Percentiles rank a stretch among this genome's conserved stretches.
Conservation (phyloP, 495 filamentous ascomycete genomes). For the Lentithecium fluviatile region DNA sequence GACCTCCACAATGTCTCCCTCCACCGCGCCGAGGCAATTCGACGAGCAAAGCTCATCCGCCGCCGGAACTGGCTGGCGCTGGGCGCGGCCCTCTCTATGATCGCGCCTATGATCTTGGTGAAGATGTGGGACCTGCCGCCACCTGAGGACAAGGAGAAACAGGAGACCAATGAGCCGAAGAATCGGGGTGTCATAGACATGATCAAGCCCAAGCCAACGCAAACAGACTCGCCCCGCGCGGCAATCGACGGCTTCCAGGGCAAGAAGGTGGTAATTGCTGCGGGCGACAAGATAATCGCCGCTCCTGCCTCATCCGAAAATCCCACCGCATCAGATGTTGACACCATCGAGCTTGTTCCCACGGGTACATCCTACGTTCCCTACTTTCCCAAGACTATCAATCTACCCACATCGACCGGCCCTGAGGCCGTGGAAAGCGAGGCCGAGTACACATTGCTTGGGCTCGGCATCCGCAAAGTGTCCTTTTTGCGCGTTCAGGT, state of each 20-base stretch:
- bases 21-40: conserved; percentile 21
- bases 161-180: conserved; percentile 1
- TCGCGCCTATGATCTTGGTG: conserved; percentile 24
- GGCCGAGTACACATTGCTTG: conserved; percentile 81
- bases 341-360: conserved; percentile 62
- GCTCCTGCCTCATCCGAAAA: conserved; percentile 49
- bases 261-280: conserved; percentile 49
- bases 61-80: conserved; percentile 23
- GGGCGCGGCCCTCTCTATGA: conserved; percentile 29
- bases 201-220: conserved; percentile 10
- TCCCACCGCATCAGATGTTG: conserved; percentile 26
- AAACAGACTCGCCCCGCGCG: conserved; percentile 23
- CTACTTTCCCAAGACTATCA: conserved; percentile 72
- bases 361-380: conserved; percentile 85
- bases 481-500: conserved; percentile 89
- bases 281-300: conserved; percentile 55
- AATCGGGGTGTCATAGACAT: conserved; percentile 7
- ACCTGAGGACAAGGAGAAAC: conserved; percentile 8
- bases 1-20: conserved; percentile 18
- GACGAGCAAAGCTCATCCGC: conserved; percentile 5
- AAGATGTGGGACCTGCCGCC: conserved; percentile 14
- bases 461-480: conserved; percentile 83
- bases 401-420: conserved; percentile 50
- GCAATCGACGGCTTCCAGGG: conserved; percentile 40
- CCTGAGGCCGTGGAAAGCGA: conserved; percentile 38